Conservation (phyloP, 2,329 filamentous ascomycete genomes). For the Nemania diffusa region DNA sequence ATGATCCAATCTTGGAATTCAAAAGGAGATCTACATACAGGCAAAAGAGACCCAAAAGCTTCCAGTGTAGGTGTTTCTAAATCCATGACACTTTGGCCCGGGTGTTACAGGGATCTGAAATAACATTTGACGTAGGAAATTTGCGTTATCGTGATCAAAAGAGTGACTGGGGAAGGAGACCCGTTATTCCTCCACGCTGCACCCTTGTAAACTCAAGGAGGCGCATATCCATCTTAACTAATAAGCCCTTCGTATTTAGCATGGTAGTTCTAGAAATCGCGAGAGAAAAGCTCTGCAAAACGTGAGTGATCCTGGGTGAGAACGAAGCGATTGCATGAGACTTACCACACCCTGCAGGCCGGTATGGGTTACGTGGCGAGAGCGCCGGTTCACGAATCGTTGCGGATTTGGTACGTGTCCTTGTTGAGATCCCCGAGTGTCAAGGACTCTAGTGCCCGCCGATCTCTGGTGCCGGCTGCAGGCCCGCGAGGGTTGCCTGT, state of each 20-base stretch:
- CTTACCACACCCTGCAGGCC: background rate
- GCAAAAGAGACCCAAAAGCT: background rate
- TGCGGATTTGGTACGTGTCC: background rate
- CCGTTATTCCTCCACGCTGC: too few relatives aligned
- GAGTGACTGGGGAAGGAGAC: background rate
- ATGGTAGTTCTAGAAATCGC: background rate
- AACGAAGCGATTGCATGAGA: background rate
- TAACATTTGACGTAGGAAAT: background rate
- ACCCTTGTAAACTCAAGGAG: background rate
- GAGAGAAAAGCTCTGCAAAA: background rate
- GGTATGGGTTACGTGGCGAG: background rate
- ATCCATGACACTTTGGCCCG: background rate
- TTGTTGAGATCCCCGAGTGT: background rate
- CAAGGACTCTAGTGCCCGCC: background rate
- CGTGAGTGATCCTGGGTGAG: background rate
- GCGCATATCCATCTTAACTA: background rate
- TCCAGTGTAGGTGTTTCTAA: background rate
- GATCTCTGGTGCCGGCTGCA: background rate
- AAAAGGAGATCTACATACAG: background rate
- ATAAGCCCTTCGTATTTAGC: background rate
- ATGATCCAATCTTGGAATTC: background rate
- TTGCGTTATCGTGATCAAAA: background rate
- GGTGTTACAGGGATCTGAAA: background rate
- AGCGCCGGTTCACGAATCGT: background rate
- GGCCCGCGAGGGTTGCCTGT: background rate